These are phyloP conservation scores for Psilocybe cyanescens DNA, from an alignment of 768 basidiomycete genomes.

Conservation along the genomic window DNA sequence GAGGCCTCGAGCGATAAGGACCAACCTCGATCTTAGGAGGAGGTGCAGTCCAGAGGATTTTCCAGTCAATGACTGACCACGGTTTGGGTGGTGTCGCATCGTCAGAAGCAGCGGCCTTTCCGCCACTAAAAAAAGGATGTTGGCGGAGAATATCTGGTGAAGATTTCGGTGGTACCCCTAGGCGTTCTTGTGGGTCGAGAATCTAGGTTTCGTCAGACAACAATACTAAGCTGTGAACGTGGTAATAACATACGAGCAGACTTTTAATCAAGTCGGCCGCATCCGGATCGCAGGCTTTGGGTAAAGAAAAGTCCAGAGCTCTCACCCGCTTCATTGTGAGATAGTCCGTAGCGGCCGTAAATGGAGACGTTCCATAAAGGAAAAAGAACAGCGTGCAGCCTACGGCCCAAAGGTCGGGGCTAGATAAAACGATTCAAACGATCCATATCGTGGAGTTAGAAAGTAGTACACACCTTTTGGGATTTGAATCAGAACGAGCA, in stretches of 20 bases:
- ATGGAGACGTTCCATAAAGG: slow-evolving; percentile 89
- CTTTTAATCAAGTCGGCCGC: slow-evolving; percentile 81
- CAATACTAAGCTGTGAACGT: not conserved
- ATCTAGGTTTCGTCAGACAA: slow-evolving; percentile 39
- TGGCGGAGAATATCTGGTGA: slow-evolving; percentile 49
- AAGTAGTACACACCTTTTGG: slow-evolving; percentile 60
- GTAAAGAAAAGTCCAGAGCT: slow-evolving; percentile 83
- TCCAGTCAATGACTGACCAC: slow-evolving; percentile 55
- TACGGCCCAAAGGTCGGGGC: slow-evolving; percentile 94
- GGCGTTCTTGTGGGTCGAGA: slow-evolving; percentile 57
- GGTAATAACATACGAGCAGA: slow-evolving; percentile 62
- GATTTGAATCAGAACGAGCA: slow-evolving; percentile 71
- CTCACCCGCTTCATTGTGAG: slow-evolving; percentile 96
- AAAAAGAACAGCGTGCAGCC: slow-evolving; percentile 95
- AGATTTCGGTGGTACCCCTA: slow-evolving; percentile 56
- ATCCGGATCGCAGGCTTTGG: slow-evolving; percentile 80
- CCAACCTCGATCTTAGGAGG: slow-evolving; percentile 64
- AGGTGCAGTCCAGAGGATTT: slow-evolving; percentile 64
- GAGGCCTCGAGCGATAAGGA: slow-evolving; percentile 31
- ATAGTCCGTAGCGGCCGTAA: slow-evolving; percentile 90
- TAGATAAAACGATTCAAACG: slow-evolving; percentile 32
- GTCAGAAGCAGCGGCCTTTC: slow-evolving; percentile 7
- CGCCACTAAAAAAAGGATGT: slow-evolving; percentile 61
- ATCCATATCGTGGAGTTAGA: not conserved
- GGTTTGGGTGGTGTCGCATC: slow-evolving; percentile 11